These are phyloP conservation scores for Prosopis cineraria DNA, from an alignment of 306 rosid genomes.

Conservation along the genomic window DNA sequence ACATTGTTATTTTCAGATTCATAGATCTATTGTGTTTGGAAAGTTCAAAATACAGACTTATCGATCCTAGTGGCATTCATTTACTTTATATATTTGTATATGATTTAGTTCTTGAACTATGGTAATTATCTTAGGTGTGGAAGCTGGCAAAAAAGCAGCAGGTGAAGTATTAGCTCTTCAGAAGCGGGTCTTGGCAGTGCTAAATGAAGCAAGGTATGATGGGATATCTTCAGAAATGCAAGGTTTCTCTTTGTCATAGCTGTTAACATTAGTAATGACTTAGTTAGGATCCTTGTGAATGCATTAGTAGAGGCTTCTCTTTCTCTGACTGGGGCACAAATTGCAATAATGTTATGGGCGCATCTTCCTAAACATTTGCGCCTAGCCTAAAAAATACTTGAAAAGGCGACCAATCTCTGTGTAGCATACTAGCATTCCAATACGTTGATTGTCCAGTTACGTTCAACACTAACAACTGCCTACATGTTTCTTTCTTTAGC, in stretches of 20 bases:
- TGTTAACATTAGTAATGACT: background rate
- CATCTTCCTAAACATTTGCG: slow-evolving; percentile 10
- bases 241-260: background rate
- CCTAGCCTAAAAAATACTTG: background rate
- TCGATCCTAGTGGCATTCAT: background rate
- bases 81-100: background rate
- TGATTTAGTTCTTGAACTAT: background rate
- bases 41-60: background rate
- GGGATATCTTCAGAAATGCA: background rate
- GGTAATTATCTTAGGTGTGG: slow-evolving; percentile 67
- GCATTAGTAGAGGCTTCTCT: background rate
- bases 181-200: slow-evolving; percentile 82
- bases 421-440: slow-evolving; percentile 4
- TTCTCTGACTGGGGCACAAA: background rate
- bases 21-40: background rate
- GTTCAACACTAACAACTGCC: slow-evolving; percentile 4
- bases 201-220: slow-evolving; percentile 83
- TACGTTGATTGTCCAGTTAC: background rate
- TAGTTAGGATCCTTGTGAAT: background rate
- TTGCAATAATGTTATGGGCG: background rate
- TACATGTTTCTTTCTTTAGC: slow-evolving; percentile 43
- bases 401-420: background rate
- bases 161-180: slow-evolving; percentile 95
- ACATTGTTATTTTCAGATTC: slow-evolving; percentile 8
- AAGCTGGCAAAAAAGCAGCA: slow-evolving; percentile 93